Evolutionary conservation across 768 basidiomycete genomes (phyloP).

Genomic region (Xerocomellus intermedius): DNA sequence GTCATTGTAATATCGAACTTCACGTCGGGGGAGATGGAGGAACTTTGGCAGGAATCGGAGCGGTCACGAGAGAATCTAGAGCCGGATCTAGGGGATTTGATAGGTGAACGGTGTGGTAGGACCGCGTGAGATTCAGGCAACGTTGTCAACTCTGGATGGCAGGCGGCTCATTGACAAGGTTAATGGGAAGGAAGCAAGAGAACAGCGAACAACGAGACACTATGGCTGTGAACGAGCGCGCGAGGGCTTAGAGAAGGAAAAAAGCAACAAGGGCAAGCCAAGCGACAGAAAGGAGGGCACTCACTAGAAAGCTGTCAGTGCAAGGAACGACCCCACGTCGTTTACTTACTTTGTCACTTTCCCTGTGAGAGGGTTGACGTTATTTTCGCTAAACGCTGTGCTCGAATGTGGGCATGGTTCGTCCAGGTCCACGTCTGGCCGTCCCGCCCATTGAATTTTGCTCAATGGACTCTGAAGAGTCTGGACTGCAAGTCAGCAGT

Average conservation of each 20-base stretch:
- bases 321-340: slow-evolving; percentile 2
- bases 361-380: slow-evolving; percentile 14
- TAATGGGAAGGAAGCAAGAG: neutral
- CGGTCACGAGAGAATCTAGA: neutral
- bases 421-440: neutral
- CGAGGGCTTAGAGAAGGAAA: neutral
- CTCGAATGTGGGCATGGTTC: neutral
- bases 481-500: neutral
- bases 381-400: slow-evolving; percentile 10
- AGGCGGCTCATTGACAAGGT: slow-evolving; percentile 13
- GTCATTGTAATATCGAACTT: slow-evolving; percentile 9
- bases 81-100: neutral
- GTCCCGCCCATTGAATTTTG: neutral
- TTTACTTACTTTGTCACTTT: neutral
- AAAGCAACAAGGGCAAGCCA: neutral
- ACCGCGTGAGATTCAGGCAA: slow-evolving; percentile 23
- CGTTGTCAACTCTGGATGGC: slow-evolving; percentile 1
- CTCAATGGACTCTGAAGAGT: neutral
- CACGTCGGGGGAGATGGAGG: neutral
- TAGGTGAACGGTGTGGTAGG: slow-evolving; percentile 7
- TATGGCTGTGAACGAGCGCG: neutral
- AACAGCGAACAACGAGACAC: neutral
- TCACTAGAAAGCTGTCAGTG: slow-evolving; percentile 2
- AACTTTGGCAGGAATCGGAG: neutral
- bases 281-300: slow-evolving; percentile 8